Evolutionary conservation across 495 filamentous ascomycete species (phyloP).

Genomic region (Lasiosphaeriaceae sp.): DNA sequence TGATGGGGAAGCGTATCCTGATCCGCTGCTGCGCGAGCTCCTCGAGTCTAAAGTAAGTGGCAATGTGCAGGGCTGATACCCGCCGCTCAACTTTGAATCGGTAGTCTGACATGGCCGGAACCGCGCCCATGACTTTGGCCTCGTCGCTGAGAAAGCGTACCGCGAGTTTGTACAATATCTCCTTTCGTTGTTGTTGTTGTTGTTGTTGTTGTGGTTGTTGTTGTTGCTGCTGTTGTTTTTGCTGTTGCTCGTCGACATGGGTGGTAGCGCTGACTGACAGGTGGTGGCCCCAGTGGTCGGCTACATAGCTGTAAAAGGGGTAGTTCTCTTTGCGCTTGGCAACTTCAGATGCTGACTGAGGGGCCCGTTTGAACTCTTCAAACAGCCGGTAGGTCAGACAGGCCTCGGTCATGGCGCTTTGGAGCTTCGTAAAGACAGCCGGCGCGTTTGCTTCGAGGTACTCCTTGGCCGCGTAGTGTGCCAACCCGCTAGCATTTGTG

Average conservation of each 20-base stretch:
- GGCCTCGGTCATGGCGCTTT: not conserved
- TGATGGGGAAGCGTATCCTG: not conserved
- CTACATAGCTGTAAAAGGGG: not conserved
- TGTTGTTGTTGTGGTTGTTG: too few species aligned
- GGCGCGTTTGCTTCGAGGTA: not conserved
- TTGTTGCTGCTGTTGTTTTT: too few species aligned
- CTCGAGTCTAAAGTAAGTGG: constrained; percentile 1
- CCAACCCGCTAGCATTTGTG: not conserved
- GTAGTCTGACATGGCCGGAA: not conserved
- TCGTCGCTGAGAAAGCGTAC: not conserved
- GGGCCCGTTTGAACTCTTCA: not conserved
- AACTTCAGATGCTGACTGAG: not conserved
- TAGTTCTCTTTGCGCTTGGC: not conserved
- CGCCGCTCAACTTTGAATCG: not conserved
- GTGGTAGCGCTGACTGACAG: too few species aligned
- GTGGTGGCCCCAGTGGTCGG: not conserved
- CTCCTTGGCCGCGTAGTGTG: not conserved
- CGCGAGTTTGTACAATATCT: not conserved
- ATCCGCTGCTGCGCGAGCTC: not conserved
- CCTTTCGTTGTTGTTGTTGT: not conserved
- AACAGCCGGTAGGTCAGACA: not conserved
- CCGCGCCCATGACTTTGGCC: not conserved
- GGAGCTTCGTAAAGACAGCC: not conserved
- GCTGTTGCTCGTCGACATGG: too few species aligned
- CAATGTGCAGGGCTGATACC: not conserved